Evolutionary conservation across 371 early-diverging fungal species (phyloP).

Genomic region (Mucor mucedo): DNA sequence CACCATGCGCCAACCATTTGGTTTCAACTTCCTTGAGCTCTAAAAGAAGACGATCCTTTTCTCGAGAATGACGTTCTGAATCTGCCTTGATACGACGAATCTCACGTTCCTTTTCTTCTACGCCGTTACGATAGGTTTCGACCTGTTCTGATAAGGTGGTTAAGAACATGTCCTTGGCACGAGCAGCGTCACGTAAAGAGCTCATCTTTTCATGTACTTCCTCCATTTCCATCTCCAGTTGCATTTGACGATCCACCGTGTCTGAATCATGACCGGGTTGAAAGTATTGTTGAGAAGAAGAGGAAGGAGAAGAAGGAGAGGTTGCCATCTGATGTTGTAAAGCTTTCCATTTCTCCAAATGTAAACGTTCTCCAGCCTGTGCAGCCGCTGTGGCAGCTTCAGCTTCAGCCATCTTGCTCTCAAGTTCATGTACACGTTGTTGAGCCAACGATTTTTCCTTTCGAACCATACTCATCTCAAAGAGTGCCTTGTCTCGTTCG

Average conservation of each 20-base stretch:
- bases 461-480: constrained; percentile 55
- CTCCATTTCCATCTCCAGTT: constrained; percentile 56
- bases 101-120: constrained; percentile 56
- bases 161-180: constrained; percentile 58
- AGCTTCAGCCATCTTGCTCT: constrained; percentile 52
- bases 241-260: constrained; percentile 43
- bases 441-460: constrained; percentile 56
- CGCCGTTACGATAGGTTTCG: constrained; percentile 47
- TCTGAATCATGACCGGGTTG: constrained; percentile 27
- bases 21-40: constrained; percentile 47
- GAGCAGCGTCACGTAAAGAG: constrained; percentile 50
- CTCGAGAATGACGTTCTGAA: constrained; percentile 44
- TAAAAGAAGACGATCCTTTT: constrained; percentile 44
- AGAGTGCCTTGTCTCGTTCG: constrained; percentile 63
- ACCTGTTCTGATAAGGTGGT: constrained; percentile 52
- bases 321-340: constrained; percentile 36
- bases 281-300: constrained; percentile 30
- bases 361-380: constrained; percentile 28
- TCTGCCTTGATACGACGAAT: constrained; percentile 49
- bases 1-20: constrained; percentile 44
- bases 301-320: constrained; percentile 29
- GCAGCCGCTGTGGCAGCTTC: constrained; percentile 53
- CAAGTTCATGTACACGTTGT: constrained; percentile 42
- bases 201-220: constrained; percentile 56
- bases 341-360: constrained; percentile 13